Evolutionary conservation across 2,329 filamentous ascomycete species (phyloP).

Genomic region (Plenodomus biglobosus): DNA sequence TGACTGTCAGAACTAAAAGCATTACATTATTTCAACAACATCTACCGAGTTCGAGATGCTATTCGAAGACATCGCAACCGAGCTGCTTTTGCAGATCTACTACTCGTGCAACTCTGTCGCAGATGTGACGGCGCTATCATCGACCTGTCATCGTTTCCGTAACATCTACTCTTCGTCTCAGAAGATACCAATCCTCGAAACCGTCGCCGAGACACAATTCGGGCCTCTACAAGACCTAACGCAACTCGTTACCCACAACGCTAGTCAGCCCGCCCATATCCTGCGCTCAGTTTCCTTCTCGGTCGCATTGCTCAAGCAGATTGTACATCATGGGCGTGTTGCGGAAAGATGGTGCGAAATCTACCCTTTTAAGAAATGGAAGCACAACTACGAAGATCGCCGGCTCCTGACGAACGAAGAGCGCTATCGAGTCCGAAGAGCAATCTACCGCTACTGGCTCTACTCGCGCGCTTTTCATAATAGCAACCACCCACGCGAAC

Average conservation of each 20-base stretch:
- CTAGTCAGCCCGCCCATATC: constrained; percentile 59
- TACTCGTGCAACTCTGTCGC: constrained; percentile 54
- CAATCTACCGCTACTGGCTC: constrained; percentile 63
- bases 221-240: constrained; percentile 61
- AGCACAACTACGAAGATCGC: constrained; percentile 57
- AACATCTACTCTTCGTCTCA: constrained; percentile 56
- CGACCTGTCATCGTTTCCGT: constrained; percentile 58
- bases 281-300: constrained; percentile 57
- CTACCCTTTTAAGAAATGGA: constrained; percentile 67
- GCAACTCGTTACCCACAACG: constrained; percentile 63
- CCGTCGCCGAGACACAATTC: constrained; percentile 58
- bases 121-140: constrained; percentile 57
- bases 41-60: constrained; percentile 49
- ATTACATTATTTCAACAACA: not conserved
- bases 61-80: constrained; percentile 59
- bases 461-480: constrained; percentile 62
- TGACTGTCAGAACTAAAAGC: constrained; percentile 3
- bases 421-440: constrained; percentile 55
- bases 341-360: constrained; percentile 62
- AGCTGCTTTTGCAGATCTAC: constrained; percentile 61
- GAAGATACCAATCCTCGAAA: constrained; percentile 57
- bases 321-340: constrained; percentile 56
- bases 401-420: constrained; percentile 56
- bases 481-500: constrained; percentile 52
- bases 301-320: constrained; percentile 57